phyloP scores from a whole-genome alignment of 1,284 basidiomycete species.

The Austroboletus rostrupii region DNA sequence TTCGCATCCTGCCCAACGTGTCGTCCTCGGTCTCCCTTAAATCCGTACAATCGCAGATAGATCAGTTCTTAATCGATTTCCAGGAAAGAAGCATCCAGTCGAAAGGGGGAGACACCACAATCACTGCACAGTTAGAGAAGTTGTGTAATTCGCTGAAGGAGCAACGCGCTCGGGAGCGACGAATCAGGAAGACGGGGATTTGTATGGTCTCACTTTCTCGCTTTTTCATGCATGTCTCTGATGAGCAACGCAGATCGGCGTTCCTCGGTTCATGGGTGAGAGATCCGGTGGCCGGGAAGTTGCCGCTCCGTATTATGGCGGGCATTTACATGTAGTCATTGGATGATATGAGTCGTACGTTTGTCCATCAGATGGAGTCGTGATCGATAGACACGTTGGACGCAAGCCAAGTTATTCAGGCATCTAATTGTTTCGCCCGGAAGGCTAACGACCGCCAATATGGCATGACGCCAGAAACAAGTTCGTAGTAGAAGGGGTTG shows the following conservation, averaged over 20 bases:
- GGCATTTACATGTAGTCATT: no score
- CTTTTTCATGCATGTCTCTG: background rate
- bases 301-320: no score
- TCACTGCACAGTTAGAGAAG: slow-evolving; percentile 54
- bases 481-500: no score
- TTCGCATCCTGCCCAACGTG: slow-evolving; percentile 40
- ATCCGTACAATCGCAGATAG: slow-evolving; percentile 37
- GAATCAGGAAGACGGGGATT: slow-evolving; percentile 1
- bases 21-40: slow-evolving; percentile 37
- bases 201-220: background rate
- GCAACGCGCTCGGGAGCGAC: slow-evolving; percentile 25
- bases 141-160: slow-evolving; percentile 46
- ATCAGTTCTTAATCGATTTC: slow-evolving; percentile 45
- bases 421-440: no score
- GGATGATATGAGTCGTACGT: no score
- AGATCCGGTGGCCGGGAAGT: background rate
- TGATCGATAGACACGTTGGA: no score
- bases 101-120: slow-evolving; percentile 45
- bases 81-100: slow-evolving; percentile 40
- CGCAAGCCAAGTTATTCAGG: no score
- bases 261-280: background rate
- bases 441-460: no score
- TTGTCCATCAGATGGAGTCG: no score
- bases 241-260: background rate
- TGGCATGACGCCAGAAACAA: no score